Percentiles rank a stretch among this genome's conserved stretches.
Conservation (phyloP, 768 basidiomycete genomes). For the Lepiota brunneoincarnata region DNA sequence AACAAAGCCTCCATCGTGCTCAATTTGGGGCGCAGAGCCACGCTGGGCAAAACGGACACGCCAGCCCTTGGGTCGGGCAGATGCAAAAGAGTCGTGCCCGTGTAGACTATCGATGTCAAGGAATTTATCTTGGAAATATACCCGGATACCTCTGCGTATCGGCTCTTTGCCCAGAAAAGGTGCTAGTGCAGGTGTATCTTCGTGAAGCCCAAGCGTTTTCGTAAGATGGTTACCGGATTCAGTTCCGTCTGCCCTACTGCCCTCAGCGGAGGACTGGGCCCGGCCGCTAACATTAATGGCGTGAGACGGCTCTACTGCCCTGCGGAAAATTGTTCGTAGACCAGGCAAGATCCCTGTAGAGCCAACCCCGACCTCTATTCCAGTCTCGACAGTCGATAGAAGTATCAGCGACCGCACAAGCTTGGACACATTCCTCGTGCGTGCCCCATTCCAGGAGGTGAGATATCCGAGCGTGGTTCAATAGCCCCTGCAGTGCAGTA, state of each 20-base stretch:
- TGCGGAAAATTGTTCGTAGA: constrained; percentile 46
- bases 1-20: background rate
- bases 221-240: constrained; percentile 26
- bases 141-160: constrained; percentile 38
- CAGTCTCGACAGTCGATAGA: constrained; percentile 36
- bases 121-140: constrained; percentile 33
- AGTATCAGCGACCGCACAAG: constrained; percentile 42
- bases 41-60: constrained; percentile 36
- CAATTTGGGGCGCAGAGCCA: constrained; percentile 14
- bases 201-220: constrained; percentile 45
- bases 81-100: background rate
- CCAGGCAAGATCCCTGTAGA: constrained; percentile 42
- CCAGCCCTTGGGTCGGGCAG: constrained; percentile 20
- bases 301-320: constrained; percentile 36
- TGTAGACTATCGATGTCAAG: constrained; percentile 33
- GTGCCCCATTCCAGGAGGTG: constrained; percentile 52
- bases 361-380: constrained; percentile 42
- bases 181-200: constrained; percentile 48
- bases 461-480: constrained; percentile 50
- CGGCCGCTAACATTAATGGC: background rate
- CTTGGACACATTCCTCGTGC: constrained; percentile 53
- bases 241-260: constrained; percentile 5
- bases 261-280: constrained; percentile 3
- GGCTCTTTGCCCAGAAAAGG: constrained; percentile 44
- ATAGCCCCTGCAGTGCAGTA: constrained; percentile 49